phyloP scores from a whole-genome alignment of 495 filamentous ascomycete species.

The Margaritispora aquatica region DNA sequence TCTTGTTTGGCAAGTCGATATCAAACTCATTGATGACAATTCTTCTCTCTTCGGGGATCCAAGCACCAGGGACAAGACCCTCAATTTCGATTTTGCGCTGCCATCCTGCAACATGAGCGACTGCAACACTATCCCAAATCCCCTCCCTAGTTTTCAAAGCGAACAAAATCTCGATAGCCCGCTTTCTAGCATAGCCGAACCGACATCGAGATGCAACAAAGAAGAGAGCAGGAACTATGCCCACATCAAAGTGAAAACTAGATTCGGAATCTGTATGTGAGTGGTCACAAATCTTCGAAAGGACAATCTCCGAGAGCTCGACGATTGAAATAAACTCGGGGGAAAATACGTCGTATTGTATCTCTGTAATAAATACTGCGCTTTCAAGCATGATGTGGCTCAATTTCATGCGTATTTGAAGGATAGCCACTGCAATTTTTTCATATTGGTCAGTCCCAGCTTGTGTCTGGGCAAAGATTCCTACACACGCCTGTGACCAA shows the following conservation, averaged over 20 bases:
- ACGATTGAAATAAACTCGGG: constrained; percentile 8
- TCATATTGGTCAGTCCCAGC: neutral
- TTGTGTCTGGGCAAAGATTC: neutral
- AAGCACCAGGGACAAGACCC: neutral
- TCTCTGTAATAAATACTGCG: neutral
- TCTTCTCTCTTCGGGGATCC: constrained; percentile 4
- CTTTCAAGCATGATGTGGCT: constrained; percentile 6
- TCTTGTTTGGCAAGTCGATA: neutral
- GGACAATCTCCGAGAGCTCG: neutral
- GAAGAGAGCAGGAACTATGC: constrained; percentile 32
- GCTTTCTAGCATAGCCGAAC: neutral
- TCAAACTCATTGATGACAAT: neutral
- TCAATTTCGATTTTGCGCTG: constrained; percentile 1
- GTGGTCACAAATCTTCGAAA: neutral
- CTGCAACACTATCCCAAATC: constrained; percentile 28
- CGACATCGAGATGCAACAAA: constrained; percentile 2
- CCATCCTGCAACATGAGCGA: neutral
- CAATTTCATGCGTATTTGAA: constrained; percentile 3
- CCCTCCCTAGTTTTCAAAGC: constrained; percentile 32
- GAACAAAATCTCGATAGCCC: constrained; percentile 1
- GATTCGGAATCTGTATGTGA: neutral
- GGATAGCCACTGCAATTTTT: neutral
- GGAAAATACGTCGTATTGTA: constrained; percentile 7
- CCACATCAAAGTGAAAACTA: constrained; percentile 27
- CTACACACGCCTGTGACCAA: neutral